A percentile compares a stretch with the other conserved stretches of the same genome.
phyloP scores from a whole-genome alignment of 768 basidiomycete species.

The Lyophyllum decastes region DNA sequence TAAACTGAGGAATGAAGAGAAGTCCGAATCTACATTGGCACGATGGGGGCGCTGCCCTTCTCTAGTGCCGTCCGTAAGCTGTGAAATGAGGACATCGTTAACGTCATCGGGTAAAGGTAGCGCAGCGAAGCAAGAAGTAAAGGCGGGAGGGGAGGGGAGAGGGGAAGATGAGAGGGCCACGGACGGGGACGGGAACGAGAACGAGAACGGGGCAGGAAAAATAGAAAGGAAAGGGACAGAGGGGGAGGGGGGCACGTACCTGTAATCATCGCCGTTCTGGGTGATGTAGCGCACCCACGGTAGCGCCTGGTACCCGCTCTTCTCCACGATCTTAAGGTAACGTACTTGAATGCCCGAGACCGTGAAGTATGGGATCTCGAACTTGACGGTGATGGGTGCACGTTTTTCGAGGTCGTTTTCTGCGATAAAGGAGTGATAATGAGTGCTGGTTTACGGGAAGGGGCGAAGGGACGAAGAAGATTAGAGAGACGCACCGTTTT shows the following conservation, averaged over 20 bases:
- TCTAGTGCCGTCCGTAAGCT: conserved; percentile 76
- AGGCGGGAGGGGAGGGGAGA: no score
- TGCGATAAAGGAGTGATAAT: conserved; percentile 21
- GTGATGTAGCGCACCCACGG: conserved; percentile 97
- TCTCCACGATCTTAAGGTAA: conserved; percentile 98
- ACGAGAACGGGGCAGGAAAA: neutral
- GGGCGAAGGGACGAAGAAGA: neutral
- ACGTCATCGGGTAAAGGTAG: neutral
- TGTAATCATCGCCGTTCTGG: conserved; percentile 90
- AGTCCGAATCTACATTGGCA: conserved; percentile 44
- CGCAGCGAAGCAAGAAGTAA: no score
- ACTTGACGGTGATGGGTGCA: conserved; percentile 95
- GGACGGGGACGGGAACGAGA: no score
- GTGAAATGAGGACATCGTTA: neutral
- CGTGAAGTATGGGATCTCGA: conserved; percentile 98
- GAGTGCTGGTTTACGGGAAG: neutral
- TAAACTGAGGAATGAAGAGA: neutral
- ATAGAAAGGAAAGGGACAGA: neutral
- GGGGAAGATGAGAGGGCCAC: no score
- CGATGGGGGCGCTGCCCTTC: conserved; percentile 69
- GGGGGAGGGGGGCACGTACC: conserved; percentile 41
- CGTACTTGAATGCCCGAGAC: conserved; percentile 97
- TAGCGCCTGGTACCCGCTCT: conserved; percentile 94
- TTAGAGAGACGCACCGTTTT: conserved; percentile 62
- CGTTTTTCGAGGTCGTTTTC: conserved; percentile 85